Percentiles rank a stretch among this genome's conserved stretches.
Conservation (phyloP, 768 basidiomycete genomes). For the Hysterangium stoloniferum region DNA sequence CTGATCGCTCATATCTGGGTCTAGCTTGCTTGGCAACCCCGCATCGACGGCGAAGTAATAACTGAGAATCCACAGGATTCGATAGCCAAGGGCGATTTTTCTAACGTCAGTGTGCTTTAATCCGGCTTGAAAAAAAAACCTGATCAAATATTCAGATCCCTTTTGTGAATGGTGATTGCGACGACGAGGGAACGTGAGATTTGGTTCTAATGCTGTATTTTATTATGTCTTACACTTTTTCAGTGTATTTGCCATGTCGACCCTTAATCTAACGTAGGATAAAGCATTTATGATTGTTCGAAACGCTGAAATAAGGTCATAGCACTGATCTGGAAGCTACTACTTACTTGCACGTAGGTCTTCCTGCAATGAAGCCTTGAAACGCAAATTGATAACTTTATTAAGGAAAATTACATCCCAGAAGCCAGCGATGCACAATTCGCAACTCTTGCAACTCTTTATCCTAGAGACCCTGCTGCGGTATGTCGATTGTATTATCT, state of each 20-base stretch:
- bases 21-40: slow-evolving; percentile 40
- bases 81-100: slow-evolving; percentile 36
- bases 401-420: slow-evolving; percentile 20
- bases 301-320: not conserved
- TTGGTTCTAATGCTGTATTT: not conserved
- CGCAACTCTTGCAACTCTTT: slow-evolving; percentile 3
- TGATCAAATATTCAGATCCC: not conserved
- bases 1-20: too few species aligned
- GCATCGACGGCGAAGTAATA: slow-evolving; percentile 43
- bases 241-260: slow-evolving; percentile 22
- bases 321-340: slow-evolving; percentile 18
- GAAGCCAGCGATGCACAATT: slow-evolving; percentile 12
- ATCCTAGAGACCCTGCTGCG: slow-evolving; percentile 15
- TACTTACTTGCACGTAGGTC: slow-evolving; percentile 1
- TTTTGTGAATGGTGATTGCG: slow-evolving; percentile 33
- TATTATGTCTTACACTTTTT: not conserved
- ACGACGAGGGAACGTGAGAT: slow-evolving; percentile 49
- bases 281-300: not conserved
- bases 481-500: not conserved
- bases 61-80: slow-evolving; percentile 36
- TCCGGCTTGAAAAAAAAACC: slow-evolving; percentile 28
- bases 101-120: too few species aligned
- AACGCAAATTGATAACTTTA: slow-evolving; percentile 14
- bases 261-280: slow-evolving; percentile 24
- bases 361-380: not conserved